Base-by-base conservation (phyloP, 2,329 filamentous ascomycete species). In the Lecanicillium sp. region DNA sequence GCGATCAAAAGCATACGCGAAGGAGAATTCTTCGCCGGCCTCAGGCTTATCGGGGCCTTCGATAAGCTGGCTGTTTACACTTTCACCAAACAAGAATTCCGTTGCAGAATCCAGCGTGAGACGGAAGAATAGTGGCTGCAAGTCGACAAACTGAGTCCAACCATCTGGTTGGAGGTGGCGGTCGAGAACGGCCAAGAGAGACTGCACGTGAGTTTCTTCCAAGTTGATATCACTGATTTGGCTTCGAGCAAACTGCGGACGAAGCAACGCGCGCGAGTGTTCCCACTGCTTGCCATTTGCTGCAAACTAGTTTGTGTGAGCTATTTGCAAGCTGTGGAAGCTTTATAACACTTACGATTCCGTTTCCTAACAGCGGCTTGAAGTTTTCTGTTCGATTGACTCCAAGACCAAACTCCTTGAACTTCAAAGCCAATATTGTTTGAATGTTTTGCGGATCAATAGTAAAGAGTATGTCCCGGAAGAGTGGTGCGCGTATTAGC, bases 31-130 rank as follows among this genome's bases (percentile, higher is more conserved):
- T 7, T 53, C 48, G n/a, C 47, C 45, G 16, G 60, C 48, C 35
- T 62, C 57, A 7, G 22, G 22, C 22, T 25, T 25, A 11, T 25
- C 22, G 7, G 22, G 22, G 8, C 35, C 38, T 9, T 33, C 37
- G 30, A 48, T 40, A 16, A 41, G 22, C 51, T 71, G 56, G 13
- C 56, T 59, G 47, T 63, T 55, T 11, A 58, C 55, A 5, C 70
- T 73, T 48, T 77, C 65, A 7, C 80, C 80, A 41, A 83, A 80
- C 13, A 85, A 62, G 46, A 84, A 78, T 29, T 68, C 62, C 12
- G 68, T 70, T 0, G 67, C 59, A 1, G 63, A 62, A 42, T 73
- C 68, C 13, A 73, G 55, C 2, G 70, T 70, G 29, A 70, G 55
- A 28, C 61, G 59, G 55, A 71, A 72, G 48, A 73, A 65, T 8